A percentile compares a stretch with the other conserved stretches of the same genome.
Evolutionary conservation across 164 flowering plant species (phyloP).

Genomic region (Nymphaea thermarum): DNA sequence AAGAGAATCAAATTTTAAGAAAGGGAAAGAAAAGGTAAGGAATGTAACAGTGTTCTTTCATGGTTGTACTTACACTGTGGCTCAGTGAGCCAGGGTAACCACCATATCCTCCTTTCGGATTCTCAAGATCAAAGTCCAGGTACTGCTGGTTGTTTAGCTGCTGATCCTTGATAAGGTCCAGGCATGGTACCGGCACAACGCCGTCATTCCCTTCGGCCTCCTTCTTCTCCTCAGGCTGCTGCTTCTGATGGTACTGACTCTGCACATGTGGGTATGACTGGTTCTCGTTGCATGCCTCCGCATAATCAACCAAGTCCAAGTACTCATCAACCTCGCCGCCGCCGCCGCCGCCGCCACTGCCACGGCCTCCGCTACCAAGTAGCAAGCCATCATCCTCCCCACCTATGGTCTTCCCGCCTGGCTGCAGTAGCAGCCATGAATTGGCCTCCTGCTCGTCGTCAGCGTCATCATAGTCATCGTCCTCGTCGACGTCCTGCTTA

Average conservation of each 20-base stretch:
- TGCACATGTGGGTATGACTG: neutral
- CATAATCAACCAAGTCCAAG: slow-evolving; percentile 1
- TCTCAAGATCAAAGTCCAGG: neutral
- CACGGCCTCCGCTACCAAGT: neutral
- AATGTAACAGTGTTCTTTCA: neutral
- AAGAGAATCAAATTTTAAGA: too few species aligned
- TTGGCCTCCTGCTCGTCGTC: slow-evolving; percentile 8
- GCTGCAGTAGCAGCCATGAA: neutral
- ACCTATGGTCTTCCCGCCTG: neutral
- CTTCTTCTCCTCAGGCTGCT: neutral
- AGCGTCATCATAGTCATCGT: neutral
- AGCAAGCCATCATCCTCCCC: neutral
- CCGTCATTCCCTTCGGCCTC: neutral
- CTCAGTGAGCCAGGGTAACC: slow-evolving; percentile 23
- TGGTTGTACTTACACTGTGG: slow-evolving; percentile 47
- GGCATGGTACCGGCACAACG: neutral
- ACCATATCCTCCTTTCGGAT: neutral
- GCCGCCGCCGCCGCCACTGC: neutral
- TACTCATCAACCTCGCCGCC: neutral
- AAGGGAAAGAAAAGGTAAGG: neutral
- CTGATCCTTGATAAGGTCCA: neutral
- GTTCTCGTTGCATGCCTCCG: neutral
- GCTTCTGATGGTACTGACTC: neutral
- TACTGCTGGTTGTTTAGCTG: neutral
- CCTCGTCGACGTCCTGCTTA: neutral